Conservation (phyloP, 2,329 filamentous ascomycete species). For the Exophiala oligosperma region DNA sequence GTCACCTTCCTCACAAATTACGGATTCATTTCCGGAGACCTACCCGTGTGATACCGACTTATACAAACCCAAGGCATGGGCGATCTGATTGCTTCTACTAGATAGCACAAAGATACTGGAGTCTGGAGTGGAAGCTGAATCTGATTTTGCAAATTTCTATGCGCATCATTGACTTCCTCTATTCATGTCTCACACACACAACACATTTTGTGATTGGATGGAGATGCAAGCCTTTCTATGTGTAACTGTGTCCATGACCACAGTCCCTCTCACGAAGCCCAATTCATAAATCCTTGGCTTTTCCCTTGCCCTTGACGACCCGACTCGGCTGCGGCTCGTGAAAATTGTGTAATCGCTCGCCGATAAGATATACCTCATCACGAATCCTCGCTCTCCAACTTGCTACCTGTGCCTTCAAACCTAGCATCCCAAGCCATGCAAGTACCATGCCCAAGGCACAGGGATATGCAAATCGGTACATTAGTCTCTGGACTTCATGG, state of each 20-base stretch:
- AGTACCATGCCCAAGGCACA: constrained; percentile 51
- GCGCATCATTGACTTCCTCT: too few relatives aligned
- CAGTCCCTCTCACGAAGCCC: not conserved
- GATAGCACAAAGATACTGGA: not conserved
- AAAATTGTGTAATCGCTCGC: constrained; percentile 93
- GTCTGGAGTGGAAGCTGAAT: not conserved
- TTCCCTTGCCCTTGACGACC: not conserved
- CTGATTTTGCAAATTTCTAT: too few relatives aligned
- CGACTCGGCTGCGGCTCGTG: constrained; percentile 52
- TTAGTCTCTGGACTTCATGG: constrained; percentile 37
- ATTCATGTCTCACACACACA: too few relatives aligned
- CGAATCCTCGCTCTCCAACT: constrained; percentile 79
- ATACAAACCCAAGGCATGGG: too few relatives aligned
- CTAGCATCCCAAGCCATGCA: constrained; percentile 32
- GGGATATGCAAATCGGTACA: constrained; percentile 75
- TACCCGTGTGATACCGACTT: too few relatives aligned
- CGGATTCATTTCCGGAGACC: too few relatives aligned
- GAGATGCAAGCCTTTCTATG: too few relatives aligned
- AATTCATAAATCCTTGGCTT: not conserved
- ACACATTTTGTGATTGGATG: too few relatives aligned
- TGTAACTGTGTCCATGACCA: not conserved
- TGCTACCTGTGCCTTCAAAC: constrained; percentile 56
- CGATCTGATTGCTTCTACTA: too few relatives aligned
- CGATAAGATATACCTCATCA: constrained; percentile 95
- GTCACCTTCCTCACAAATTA: too few relatives aligned